These are phyloP conservation scores for Pinus taeda DNA, from an alignment of 75 land plant species.

Conservation along the genomic window DNA sequence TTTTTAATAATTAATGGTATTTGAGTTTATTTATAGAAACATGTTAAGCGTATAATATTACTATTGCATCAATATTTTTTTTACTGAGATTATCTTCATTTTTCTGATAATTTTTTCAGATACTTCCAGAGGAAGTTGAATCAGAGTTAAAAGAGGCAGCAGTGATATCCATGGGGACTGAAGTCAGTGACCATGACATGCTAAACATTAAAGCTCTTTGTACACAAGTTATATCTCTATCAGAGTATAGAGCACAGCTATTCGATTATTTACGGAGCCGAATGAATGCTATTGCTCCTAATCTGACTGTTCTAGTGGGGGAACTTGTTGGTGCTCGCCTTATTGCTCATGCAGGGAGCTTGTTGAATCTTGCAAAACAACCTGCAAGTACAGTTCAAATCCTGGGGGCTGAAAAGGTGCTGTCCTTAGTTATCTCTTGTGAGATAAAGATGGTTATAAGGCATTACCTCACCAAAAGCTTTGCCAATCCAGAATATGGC, in stretches of 20 bases:
- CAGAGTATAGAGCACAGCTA: slow-evolving; percentile 89
- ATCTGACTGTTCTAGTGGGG: slow-evolving; percentile 90
- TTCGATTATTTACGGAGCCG: slow-evolving; percentile 87
- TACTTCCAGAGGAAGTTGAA: slow-evolving; percentile 83
- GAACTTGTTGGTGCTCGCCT: slow-evolving; percentile 98
- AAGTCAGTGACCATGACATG: slow-evolving; percentile 87
- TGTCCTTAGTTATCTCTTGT: neutral
- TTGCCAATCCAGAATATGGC: neutral
- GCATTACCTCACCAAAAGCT: too few species aligned
- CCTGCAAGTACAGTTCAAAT: slow-evolving; percentile 98
- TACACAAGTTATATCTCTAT: slow-evolving; percentile 83
- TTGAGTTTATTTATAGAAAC: neutral
- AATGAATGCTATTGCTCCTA: slow-evolving; percentile 98
- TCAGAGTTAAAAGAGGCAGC: slow-evolving; percentile 81
- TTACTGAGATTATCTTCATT: neutral
- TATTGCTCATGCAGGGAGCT: slow-evolving; percentile 98
- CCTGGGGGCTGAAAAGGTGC: slow-evolving; percentile 95
- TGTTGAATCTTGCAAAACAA: slow-evolving; percentile 92
- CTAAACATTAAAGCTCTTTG: slow-evolving; percentile 82
- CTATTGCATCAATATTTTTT: neutral
- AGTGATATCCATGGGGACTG: slow-evolving; percentile 96
- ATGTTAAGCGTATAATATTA: neutral
- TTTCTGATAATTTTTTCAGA: slow-evolving; percentile 23
- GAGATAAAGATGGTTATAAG: too few species aligned
- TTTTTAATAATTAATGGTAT: neutral